Percentiles rank a stretch among this genome's conserved stretches.
Evolutionary conservation across 1,284 basidiomycete species (phyloP).

Genomic region (Moesziomyces aphidis): DNA sequence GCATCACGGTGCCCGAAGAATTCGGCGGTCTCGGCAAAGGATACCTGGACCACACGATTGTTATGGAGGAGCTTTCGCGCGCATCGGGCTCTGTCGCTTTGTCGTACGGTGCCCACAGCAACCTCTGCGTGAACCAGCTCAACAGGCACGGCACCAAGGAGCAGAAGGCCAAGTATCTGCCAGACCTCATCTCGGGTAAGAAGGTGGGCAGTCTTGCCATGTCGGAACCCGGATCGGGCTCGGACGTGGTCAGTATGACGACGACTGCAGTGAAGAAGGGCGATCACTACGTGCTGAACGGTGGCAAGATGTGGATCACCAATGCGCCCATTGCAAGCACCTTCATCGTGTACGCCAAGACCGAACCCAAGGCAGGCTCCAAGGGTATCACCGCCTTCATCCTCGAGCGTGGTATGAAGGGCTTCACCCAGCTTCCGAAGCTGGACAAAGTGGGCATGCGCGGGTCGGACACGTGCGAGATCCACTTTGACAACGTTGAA

Average conservation of each 20-base stretch:
- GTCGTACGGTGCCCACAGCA: slow-evolving; percentile 86
- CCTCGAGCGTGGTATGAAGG: slow-evolving; percentile 81
- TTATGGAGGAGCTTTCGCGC: slow-evolving; percentile 76
- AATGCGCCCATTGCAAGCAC: slow-evolving; percentile 91
- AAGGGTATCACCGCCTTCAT: slow-evolving; percentile 95
- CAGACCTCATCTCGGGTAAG: slow-evolving; percentile 81
- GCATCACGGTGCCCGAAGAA: slow-evolving; percentile 58
- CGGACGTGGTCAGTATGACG: slow-evolving; percentile 92
- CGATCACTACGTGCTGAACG: slow-evolving; percentile 83
- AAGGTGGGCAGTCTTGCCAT: slow-evolving; percentile 92
- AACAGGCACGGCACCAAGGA: slow-evolving; percentile 85
- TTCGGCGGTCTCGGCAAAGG: slow-evolving; percentile 56
- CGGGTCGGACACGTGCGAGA: slow-evolving; percentile 91
- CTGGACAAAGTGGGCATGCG: slow-evolving; percentile 97
- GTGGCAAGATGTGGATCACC: slow-evolving; percentile 97
- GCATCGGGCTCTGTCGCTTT: slow-evolving; percentile 90
- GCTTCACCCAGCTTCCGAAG: slow-evolving; percentile 89
- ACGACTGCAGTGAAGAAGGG: slow-evolving; percentile 80
- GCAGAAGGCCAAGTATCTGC: slow-evolving; percentile 89
- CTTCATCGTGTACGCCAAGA: slow-evolving; percentile 92
- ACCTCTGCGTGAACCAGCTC: slow-evolving; percentile 73
- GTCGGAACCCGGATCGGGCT: slow-evolving; percentile 90
- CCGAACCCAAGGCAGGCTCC: slow-evolving; percentile 79
- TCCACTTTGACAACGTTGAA: slow-evolving; percentile 90
- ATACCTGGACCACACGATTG: slow-evolving; percentile 59